Evolutionary conservation across 331 rosid species (phyloP).

Genomic region (Spiraea crenata): DNA sequence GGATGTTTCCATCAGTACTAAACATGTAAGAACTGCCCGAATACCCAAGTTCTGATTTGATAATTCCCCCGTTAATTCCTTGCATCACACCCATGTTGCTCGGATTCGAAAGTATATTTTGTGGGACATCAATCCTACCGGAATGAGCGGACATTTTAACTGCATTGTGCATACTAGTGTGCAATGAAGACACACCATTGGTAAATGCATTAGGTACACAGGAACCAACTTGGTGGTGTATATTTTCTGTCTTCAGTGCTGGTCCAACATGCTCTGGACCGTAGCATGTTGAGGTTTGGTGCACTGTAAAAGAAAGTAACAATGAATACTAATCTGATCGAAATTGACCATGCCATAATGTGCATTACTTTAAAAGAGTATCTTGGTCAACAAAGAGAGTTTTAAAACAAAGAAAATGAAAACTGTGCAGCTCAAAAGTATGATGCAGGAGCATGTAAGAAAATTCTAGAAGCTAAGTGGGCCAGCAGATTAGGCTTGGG

Average conservation of each 20-base stretch:
- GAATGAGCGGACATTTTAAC: slow-evolving; percentile 59
- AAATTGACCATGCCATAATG: slow-evolving; percentile 7
- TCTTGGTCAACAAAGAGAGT: not conserved
- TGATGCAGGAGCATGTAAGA: too few species aligned
- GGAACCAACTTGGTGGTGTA: slow-evolving; percentile 60
- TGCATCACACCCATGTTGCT: slow-evolving; percentile 62
- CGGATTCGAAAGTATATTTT: slow-evolving; percentile 50
- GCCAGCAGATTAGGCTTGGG: too few species aligned
- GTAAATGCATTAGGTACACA: slow-evolving; percentile 51
- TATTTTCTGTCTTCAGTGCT: slow-evolving; percentile 55
- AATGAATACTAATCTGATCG: slow-evolving; percentile 2
- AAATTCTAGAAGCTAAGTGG: too few species aligned
- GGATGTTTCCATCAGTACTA: slow-evolving; percentile 58
- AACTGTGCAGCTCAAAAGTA: not conserved
- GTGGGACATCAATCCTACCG: slow-evolving; percentile 57
- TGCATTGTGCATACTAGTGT: slow-evolving; percentile 54
- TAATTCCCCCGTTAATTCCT: slow-evolving; percentile 72
- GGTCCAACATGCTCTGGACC: slow-evolving; percentile 45
- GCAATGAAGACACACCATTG: slow-evolving; percentile 66
- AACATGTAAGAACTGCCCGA: slow-evolving; percentile 62
- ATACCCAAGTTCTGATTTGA: slow-evolving; percentile 79
- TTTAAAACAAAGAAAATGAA: not conserved
- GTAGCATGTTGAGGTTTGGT: slow-evolving; percentile 61
- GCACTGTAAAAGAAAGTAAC: slow-evolving; percentile 44
- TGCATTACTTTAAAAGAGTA: not conserved